Base-by-base conservation (phyloP, 805 yeast genomes). In the Metschnikowia bowlesiae region DNA sequence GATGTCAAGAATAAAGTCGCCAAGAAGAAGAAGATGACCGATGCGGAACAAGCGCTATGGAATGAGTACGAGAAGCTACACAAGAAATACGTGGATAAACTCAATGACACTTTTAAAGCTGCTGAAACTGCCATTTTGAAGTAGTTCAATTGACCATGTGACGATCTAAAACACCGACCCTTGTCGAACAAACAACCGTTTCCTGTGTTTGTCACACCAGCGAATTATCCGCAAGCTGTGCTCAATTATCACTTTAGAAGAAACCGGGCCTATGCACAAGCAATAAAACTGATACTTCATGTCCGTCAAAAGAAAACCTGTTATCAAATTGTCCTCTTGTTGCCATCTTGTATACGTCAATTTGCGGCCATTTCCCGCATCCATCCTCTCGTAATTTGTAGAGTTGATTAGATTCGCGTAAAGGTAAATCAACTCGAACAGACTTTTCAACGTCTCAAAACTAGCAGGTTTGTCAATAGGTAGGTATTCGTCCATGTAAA, bases 141-240 rank as follows among this genome's bases (percentile, higher is more conserved):
- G 52, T 73, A 59, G 54, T n/a, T n/a, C 8, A 18, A 11, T n/a
- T 11, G 16, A 13, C 26, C 22, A 10, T 32, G 26, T 13, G 5
- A 16, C 9, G 31, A 13, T 10, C 41, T 44, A 54, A 33, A 56
- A 57, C 8, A 32, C 29, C 6, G 44, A 42, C 14, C 94, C 94
- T n/a, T 83, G 84, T 22, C 82, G 80, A 9, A 86, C 81, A 63
- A 89, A 89, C 34, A 89, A 63, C 37, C 94, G 70, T 47, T 81
- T 82, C 54, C 86, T 86, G 56, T 87, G 79, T 54, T 76, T 81
- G 53, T 79, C 75, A 58, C 95, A 84, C 96, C 97, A 91, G 44
- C 75, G 74, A 8, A 87, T 82, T 11, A 89, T 80, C 18, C 75
- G 73, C 46, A 82, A 75, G 37, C 90, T 84, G 53, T 88, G 82